Evolutionary conservation across 495 filamentous ascomycete genomes (phyloP).

Genomic region (Penicillium ochrochloron): DNA sequence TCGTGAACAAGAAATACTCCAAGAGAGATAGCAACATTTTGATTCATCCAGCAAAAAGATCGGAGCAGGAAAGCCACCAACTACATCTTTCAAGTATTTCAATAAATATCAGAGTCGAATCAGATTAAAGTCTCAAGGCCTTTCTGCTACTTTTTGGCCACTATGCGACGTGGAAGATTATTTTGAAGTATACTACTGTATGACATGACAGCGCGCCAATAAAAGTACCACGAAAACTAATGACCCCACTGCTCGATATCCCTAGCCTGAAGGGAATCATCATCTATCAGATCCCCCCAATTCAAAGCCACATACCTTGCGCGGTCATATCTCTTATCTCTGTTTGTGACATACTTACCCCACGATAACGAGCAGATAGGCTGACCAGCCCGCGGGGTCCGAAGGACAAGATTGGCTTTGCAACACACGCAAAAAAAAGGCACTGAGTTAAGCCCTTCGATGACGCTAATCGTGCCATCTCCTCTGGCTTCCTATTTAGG

Average conservation of each 20-base stretch:
- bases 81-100: no score
- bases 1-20: no score
- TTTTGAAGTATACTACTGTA: neutral
- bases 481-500: constrained; percentile 21
- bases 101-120: no score
- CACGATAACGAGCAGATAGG: neutral
- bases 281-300: neutral
- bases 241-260: neutral
- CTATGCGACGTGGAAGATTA: neutral
- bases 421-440: no score
- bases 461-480: constrained; percentile 14
- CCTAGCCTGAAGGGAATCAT: neutral
- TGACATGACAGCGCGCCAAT: neutral
- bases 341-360: neutral
- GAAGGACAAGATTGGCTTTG: neutral
- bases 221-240: neutral
- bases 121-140: neutral
- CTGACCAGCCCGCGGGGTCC: neutral
- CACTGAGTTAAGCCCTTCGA: neutral
- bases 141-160: neutral
- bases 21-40: no score
- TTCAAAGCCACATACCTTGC: neutral
- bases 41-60: no score
- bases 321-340: neutral
- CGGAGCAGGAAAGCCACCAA: no score